Evolutionary conservation across 2,329 filamentous ascomycete species (phyloP).

Genomic region (Apiospora sp.): DNA sequence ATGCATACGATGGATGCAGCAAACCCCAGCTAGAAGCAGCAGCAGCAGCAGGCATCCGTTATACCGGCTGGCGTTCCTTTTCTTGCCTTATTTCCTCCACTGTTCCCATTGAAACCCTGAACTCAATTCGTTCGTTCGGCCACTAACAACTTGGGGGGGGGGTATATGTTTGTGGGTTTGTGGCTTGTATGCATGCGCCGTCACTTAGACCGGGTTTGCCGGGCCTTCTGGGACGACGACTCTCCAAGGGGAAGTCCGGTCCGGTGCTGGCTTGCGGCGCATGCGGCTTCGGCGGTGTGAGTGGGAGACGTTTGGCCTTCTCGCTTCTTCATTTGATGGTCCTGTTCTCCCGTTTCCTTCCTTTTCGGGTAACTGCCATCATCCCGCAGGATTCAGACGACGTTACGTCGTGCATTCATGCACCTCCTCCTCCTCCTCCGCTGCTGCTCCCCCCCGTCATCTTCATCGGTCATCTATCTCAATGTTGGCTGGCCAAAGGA

Average conservation of each 20-base stretch:
- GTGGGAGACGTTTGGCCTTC: too few relatives aligned
- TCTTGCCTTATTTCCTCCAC: background rate
- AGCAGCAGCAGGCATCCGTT: background rate
- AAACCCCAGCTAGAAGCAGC: background rate
- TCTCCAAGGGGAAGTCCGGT: background rate
- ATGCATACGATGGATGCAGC: background rate
- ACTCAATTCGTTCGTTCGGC: background rate
- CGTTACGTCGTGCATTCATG: background rate
- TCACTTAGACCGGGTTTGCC: background rate
- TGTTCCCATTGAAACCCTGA: background rate
- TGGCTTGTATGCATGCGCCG: background rate
- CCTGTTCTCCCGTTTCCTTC: background rate
- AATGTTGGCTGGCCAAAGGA: background rate
- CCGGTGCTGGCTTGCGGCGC: background rate
- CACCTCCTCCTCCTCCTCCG: background rate
- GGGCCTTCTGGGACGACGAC: background rate
- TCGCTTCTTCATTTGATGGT: background rate
- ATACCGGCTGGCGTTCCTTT: background rate
- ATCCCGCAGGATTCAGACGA: background rate
- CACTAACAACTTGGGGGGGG: background rate
- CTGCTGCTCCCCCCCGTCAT: background rate
- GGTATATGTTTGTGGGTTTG: background rate
- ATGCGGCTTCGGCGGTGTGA: too few relatives aligned
- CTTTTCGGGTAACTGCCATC: background rate
- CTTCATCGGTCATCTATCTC: background rate